phyloP scores from a whole-genome alignment of 2,329 filamentous ascomycete genomes.

The Sporothrix phasma region DNA sequence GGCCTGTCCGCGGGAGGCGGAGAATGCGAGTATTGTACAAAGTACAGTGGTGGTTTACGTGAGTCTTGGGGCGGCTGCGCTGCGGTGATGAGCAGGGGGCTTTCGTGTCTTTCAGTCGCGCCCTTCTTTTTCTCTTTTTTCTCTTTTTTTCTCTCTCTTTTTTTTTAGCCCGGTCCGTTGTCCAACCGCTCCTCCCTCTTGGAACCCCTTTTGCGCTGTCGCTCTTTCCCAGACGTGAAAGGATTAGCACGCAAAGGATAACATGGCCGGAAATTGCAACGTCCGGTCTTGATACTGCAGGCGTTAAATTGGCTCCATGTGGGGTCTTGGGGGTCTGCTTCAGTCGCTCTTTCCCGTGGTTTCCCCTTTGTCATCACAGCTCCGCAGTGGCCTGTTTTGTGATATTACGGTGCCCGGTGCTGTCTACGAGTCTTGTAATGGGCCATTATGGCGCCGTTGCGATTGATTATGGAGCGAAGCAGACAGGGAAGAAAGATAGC shows the following conservation, averaged over 20 bases:
- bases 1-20: background rate
- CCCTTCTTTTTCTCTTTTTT: too few relatives aligned
- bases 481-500: background rate
- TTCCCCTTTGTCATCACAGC: background rate
- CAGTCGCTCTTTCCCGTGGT: background rate
- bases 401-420: too few relatives aligned
- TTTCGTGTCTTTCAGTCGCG: too few relatives aligned
- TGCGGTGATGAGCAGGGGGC: background rate
- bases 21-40: too few relatives aligned
- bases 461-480: too few relatives aligned
- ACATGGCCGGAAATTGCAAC: conserved; percentile 10
- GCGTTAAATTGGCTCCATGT: background rate
- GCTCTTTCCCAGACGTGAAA: background rate
- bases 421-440: too few relatives aligned
- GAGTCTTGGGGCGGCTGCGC: background rate
- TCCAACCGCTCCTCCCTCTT: background rate
- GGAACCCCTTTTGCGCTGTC: background rate
- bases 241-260: background rate
- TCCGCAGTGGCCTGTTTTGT: too few relatives aligned
- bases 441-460: too few relatives aligned
- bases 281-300: background rate
- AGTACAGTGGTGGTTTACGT: background rate
- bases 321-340: background rate
- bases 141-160: background rate
- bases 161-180: background rate